Conservation (phyloP, 208 protist species). For the Trypanosoma melophagium region DNA sequence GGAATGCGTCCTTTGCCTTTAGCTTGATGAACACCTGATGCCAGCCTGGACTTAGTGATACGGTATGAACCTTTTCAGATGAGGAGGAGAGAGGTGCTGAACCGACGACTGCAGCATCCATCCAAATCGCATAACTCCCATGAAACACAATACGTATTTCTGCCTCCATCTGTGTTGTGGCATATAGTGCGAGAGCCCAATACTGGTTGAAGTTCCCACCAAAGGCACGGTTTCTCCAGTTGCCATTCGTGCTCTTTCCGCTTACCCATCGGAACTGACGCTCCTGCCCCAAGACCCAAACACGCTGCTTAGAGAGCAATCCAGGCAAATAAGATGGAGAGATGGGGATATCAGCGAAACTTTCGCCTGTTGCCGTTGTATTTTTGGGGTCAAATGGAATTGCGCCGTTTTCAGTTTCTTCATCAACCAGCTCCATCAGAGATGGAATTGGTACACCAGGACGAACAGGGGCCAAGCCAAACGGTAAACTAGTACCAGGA, state of each 20-base stretch:
- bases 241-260: neutral
- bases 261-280: slow-evolving; percentile 5
- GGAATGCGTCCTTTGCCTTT: neutral
- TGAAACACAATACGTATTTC: slow-evolving; percentile 3
- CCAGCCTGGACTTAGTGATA: slow-evolving; percentile 7
- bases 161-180: neutral
- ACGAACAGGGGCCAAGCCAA: neutral
- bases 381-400: slow-evolving; percentile 17
- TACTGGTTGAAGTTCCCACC: slow-evolving; percentile 17
- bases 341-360: slow-evolving; percentile 9
- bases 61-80: neutral
- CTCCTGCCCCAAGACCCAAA: slow-evolving; percentile 7
- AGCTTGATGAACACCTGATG: slow-evolving; percentile 11
- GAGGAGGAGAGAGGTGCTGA: neutral
- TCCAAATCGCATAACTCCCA: slow-evolving; percentile 5
- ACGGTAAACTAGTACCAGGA: slow-evolving; percentile 1
- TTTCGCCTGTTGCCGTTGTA: neutral
- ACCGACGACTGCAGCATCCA: slow-evolving; percentile 6
- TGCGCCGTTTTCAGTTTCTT: neutral
- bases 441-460: neutral
- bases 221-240: slow-evolving; percentile 3
- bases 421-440: slow-evolving; percentile 13
- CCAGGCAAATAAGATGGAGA: neutral
- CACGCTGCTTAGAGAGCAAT: neutral
- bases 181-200: slow-evolving; percentile 18